Evolutionary conservation across 1,139 yeast species (phyloP).

Genomic region (Debaryomycetaceae sp.): DNA sequence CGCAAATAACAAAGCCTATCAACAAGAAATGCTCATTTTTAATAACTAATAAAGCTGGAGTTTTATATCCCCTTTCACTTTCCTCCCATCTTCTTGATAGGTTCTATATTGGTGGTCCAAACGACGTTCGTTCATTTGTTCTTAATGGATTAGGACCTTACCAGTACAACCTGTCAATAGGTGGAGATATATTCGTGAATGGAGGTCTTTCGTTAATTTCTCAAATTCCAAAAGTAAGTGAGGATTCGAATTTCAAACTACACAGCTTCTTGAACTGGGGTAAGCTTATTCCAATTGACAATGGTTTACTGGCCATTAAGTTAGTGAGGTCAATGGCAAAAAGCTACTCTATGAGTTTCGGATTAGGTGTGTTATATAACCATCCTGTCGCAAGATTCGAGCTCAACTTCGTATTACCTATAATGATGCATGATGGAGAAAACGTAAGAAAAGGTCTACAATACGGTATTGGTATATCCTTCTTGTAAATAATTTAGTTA

Average conservation of each 20-base stretch:
- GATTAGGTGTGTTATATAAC: constrained; percentile 74
- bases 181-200: constrained; percentile 75
- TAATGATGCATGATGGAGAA: constrained; percentile 64
- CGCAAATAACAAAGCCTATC: constrained; percentile 34
- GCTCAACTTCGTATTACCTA: constrained; percentile 78
- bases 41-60: constrained; percentile 49
- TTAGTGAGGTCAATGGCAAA: constrained; percentile 22
- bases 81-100: constrained; percentile 55
- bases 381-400: constrained; percentile 93
- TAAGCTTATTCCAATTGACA: constrained; percentile 48
- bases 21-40: constrained; percentile 33
- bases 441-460: constrained; percentile 80
- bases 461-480: constrained; percentile 87
- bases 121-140: constrained; percentile 73
- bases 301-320: constrained; percentile 15
- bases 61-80: constrained; percentile 35
- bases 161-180: constrained; percentile 55
- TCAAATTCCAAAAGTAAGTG: constrained; percentile 55
- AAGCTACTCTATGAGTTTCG: constrained; percentile 54
- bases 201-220: constrained; percentile 70
- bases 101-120: constrained; percentile 68
- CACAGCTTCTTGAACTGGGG: constrained; percentile 78
- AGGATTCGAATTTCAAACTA: constrained; percentile 61
- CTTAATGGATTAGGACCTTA: constrained; percentile 87
- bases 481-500: constrained; percentile 43